phyloP scores from a whole-genome alignment of 108 stramenopile species.

The Pseudonitzschia delicatissima region DNA sequence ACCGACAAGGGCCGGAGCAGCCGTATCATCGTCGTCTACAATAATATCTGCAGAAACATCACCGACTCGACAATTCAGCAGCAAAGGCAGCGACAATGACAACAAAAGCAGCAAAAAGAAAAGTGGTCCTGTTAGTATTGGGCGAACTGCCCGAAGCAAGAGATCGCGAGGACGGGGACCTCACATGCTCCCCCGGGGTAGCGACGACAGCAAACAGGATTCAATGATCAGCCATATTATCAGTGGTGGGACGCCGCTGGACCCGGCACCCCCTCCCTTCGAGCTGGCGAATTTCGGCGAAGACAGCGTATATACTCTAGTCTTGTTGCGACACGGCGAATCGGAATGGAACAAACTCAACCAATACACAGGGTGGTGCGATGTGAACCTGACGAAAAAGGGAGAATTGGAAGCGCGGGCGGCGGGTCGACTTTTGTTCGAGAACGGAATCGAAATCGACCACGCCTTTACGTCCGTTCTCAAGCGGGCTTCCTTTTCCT shows the following conservation, averaged over 20 bases:
- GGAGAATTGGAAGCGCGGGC: constrained; percentile 74
- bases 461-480: constrained; percentile 81
- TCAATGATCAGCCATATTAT: constrained; percentile 31
- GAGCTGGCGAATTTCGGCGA: constrained; percentile 71
- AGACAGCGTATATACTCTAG: constrained; percentile 69
- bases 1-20: not conserved
- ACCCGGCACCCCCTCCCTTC: constrained; percentile 51
- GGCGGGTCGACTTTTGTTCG: constrained; percentile 70
- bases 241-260: constrained; percentile 64
- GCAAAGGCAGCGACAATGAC: not conserved
- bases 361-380: constrained; percentile 82
- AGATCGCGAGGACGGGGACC: constrained; percentile 7
- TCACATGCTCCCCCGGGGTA: not conserved
- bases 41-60: not conserved
- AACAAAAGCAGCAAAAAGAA: not conserved
- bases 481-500: constrained; percentile 65
- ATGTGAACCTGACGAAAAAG: constrained; percentile 67
- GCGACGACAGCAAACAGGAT: not conserved
- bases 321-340: constrained; percentile 80
- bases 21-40: not conserved
- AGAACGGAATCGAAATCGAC: constrained; percentile 83
- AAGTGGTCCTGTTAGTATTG: constrained; percentile 7
- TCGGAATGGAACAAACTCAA: constrained; percentile 80
- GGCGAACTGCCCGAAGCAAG: constrained; percentile 10
- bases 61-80: not conserved